Evolutionary conservation across 2,329 filamentous ascomycete genomes (phyloP).

Genomic region (Beauveria pseudobassiana): DNA sequence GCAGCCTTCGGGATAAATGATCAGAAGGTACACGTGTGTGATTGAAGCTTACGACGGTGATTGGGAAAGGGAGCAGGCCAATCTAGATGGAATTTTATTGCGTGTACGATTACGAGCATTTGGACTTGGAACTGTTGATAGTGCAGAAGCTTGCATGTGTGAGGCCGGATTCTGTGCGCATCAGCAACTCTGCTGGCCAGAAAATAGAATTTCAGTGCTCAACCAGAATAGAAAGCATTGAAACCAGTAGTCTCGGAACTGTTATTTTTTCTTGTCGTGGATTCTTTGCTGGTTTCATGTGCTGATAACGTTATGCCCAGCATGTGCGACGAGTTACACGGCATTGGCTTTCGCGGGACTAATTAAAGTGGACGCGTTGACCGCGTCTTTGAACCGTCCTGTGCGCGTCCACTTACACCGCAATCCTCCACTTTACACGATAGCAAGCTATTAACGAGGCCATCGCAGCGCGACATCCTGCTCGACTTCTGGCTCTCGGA

Average conservation of each 20-base stretch:
- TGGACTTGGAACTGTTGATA: conserved; percentile 2
- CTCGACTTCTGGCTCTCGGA: background rate
- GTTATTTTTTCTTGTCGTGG: background rate
- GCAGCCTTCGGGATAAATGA: conserved; percentile 38
- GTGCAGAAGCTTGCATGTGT: background rate
- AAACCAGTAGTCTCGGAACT: background rate
- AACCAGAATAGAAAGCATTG: background rate
- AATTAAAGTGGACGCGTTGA: conserved; percentile 10
- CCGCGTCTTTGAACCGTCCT: background rate
- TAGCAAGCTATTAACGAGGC: background rate
- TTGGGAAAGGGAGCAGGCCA: background rate
- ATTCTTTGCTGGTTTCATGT: background rate
- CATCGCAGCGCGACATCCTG: background rate
- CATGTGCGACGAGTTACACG: background rate
- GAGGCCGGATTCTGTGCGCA: background rate
- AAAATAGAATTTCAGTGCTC: background rate
- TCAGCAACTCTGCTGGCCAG: background rate
- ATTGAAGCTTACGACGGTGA: background rate
- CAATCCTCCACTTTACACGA: background rate
- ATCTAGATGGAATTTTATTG: conserved; percentile 1
- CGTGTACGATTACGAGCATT: conserved; percentile 9
- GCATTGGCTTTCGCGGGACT: background rate
- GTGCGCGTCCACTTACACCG: conserved; percentile 2
- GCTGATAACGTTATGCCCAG: background rate
- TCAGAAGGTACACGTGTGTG: background rate